These are phyloP conservation scores for Termitomyces sp. DNA, from an alignment of 768 basidiomycete species.

Conservation along the genomic window DNA sequence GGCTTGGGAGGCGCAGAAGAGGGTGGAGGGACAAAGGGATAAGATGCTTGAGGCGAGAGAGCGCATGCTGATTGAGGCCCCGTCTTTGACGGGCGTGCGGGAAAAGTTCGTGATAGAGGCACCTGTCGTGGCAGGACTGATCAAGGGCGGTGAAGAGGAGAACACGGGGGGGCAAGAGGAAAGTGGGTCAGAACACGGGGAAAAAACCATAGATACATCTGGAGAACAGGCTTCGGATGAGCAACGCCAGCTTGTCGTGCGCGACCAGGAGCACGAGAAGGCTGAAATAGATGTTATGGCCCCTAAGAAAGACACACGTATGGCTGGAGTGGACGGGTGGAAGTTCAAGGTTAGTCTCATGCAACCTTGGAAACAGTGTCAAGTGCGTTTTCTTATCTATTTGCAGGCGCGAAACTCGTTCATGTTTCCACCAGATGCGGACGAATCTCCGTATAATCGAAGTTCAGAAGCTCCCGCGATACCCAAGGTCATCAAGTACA, in stretches of 20 bases:
- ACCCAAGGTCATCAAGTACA: conserved; percentile 67
- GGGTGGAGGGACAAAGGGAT: conserved; percentile 62
- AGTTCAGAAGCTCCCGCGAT: conserved; percentile 27
- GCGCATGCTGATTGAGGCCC: conserved; percentile 67
- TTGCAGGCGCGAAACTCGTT: conserved; percentile 84
- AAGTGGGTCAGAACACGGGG: conserved; percentile 13
- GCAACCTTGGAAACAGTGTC: not conserved
- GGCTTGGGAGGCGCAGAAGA: conserved; percentile 91
- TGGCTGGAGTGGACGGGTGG: conserved; percentile 77
- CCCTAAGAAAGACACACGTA: conserved; percentile 64
- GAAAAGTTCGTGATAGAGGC: conserved; percentile 64
- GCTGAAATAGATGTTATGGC: conserved; percentile 70
- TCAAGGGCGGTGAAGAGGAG: conserved; percentile 31
- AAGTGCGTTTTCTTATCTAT: not conserved
- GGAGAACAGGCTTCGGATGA: conserved; percentile 11
- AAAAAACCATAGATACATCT: conserved; percentile 18
- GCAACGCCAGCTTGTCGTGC: conserved; percentile 14
- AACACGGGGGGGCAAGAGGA: conserved; percentile 10
- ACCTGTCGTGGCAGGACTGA: conserved; percentile 49
- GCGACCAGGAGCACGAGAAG: conserved; percentile 23
- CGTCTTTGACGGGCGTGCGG: conserved; percentile 54
- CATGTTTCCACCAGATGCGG: conserved; percentile 93
- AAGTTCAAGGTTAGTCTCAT: conserved; percentile 60
- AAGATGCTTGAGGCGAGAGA: conserved; percentile 67
- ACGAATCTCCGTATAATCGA: conserved; percentile 71